Evolutionary conservation across 2,329 filamentous ascomycete species (phyloP), one percentile per base, ranked within the genome.

Genomic region (Venturia effusa): DNA sequence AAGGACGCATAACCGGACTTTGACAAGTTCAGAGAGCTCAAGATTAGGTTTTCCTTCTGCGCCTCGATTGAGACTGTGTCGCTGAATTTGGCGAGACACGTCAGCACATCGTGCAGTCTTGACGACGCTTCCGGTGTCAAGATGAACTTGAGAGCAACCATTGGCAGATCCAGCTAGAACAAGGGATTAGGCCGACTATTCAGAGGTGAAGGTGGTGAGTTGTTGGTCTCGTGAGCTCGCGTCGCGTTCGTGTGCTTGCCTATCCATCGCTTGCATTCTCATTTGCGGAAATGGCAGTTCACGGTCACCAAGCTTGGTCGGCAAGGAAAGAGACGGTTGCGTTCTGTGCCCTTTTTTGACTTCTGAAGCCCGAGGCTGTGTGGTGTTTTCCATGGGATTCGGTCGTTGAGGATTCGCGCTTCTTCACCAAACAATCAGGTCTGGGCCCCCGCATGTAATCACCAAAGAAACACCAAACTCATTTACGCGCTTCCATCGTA

Each of bases 1-100:
- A 91, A 87, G 65, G 87, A 88, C 32, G 87, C 86, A 73, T 92
- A 92, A 22, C 88, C 88, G 4, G 89, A 90, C 71, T 90, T 90
- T 64, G 89, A 90, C n/a, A 84, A 83, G 72, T 93, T 93, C 67
- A 93, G 78, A 17, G 89, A 85, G 17, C 88, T 90, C 63, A 93
- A 79, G 4, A 87, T 80, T 67, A 93, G 82, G 72, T 83, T 84
- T 69, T 90, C 87, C 67, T 81, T 83, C 68, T 83, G 81, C 40
- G 88, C 87, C 73, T 92, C 89, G 48, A 93, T 80, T 32, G 85
- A 88, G 24, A 93, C 88, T 57, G 88, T 84, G 69, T 93, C 89
- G 72, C 87, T 89, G 77, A 93, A 92, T 74, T 90, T 91, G 70
- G 84, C 83, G 32, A 93, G 80, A 73, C 89, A 93, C 27, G 85